Percentiles rank a stretch among this genome's conserved stretches.
These are phyloP conservation scores for Exidia glandulosa DNA, from an alignment of 768 basidiomycete species.

Conservation along the genomic window DNA sequence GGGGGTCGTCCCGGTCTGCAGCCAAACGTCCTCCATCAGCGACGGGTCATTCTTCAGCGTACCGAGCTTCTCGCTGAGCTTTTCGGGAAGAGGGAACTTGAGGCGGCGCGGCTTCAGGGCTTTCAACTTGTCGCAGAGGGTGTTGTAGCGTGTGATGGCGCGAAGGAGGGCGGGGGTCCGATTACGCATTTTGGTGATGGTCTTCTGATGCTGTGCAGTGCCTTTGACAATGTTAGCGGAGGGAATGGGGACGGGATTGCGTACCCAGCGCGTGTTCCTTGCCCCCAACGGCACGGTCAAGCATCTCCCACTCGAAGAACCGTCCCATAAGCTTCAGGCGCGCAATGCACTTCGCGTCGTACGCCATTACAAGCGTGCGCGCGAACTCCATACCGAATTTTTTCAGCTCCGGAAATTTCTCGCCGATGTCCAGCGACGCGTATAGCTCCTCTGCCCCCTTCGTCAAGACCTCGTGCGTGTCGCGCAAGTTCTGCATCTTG, in stretches of 20 bases:
- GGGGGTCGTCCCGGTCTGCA: slow-evolving; percentile 7
- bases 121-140: slow-evolving; percentile 16
- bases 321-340: slow-evolving; percentile 21
- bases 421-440: slow-evolving; percentile 22
- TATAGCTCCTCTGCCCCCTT: slow-evolving; percentile 22
- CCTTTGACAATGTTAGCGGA: slow-evolving; percentile 10
- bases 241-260: neutral
- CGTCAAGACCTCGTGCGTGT: slow-evolving; percentile 12
- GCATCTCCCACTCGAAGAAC: slow-evolving; percentile 28
- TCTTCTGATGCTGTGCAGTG: slow-evolving; percentile 24
- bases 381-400: slow-evolving; percentile 20
- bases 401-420: slow-evolving; percentile 23
- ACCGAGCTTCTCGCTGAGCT: slow-evolving; percentile 20
- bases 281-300: slow-evolving; percentile 24
- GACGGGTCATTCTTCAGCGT: slow-evolving; percentile 6
- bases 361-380: slow-evolving; percentile 20
- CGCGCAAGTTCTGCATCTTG: too few species aligned
- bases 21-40: slow-evolving; percentile 30
- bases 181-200: slow-evolving; percentile 20
- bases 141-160: slow-evolving; percentile 21
- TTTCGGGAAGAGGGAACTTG: slow-evolving; percentile 21
- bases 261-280: slow-evolving; percentile 22
- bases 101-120: slow-evolving; percentile 12
- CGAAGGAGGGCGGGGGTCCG: slow-evolving; percentile 18
- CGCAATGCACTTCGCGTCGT: slow-evolving; percentile 30